These are phyloP conservation scores for Buxus sempervirens DNA, from an alignment of 164 flowering plant species.

Conservation along the genomic window DNA sequence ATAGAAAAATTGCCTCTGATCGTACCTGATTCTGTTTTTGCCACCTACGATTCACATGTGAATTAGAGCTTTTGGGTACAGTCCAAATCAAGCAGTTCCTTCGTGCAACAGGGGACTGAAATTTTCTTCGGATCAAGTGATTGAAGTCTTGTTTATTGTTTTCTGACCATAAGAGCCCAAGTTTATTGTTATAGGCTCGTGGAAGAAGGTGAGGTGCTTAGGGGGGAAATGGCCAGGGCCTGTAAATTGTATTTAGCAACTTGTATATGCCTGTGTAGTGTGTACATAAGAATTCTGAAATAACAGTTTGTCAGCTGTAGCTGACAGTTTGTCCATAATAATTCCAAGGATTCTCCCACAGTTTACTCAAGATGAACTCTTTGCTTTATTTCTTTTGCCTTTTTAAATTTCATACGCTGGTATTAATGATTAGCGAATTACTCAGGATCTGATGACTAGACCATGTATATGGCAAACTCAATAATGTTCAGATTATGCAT, in stretches of 20 bases:
- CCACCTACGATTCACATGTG: constrained; percentile 42
- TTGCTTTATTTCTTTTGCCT: no score
- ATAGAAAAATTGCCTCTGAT: constrained; percentile 72
- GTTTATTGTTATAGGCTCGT: constrained; percentile 20
- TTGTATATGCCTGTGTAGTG: no score
- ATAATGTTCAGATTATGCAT: no score
- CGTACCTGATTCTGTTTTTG: constrained; percentile 52
- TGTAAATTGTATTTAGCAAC: constrained; percentile 33
- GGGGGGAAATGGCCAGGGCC: constrained; percentile 14
- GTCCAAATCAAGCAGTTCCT: not conserved
- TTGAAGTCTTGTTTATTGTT: constrained; percentile 7
- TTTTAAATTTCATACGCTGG: no score
- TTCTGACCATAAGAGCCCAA: constrained; percentile 24
- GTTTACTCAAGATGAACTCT: no score
- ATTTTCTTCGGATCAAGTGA: constrained; percentile 1
- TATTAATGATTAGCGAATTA: no score
- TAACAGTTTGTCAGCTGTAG: no score
- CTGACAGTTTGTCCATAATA: constrained; percentile 4
- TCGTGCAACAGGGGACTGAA: not conserved
- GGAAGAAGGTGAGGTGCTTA: constrained; percentile 28
- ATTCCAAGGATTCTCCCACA: not conserved
- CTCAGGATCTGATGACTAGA: no score
- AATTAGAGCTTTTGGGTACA: constrained; percentile 9
- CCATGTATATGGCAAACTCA: no score
- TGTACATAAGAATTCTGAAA: no score